phyloP scores from a whole-genome alignment of 768 basidiomycete species.

The Thelephora ganbajun region DNA sequence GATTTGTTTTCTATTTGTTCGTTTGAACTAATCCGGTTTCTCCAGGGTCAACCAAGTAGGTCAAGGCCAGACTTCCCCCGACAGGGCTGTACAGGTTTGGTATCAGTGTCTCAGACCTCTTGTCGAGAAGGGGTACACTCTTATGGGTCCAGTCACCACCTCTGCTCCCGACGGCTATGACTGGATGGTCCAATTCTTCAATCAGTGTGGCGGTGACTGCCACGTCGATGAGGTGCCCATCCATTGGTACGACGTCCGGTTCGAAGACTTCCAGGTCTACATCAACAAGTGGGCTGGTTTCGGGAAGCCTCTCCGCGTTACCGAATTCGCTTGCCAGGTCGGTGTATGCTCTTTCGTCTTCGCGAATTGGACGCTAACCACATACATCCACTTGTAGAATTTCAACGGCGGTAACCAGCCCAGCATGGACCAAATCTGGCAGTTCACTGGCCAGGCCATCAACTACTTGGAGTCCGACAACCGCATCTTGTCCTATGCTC shows the following conservation, averaged over 20 bases:
- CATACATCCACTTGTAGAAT: slow-evolving; percentile 24
- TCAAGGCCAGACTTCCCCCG: slow-evolving; percentile 50
- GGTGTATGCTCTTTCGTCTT: not conserved
- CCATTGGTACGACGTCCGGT: slow-evolving; percentile 55
- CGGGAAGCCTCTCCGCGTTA: slow-evolving; percentile 35
- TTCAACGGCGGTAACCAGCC: slow-evolving; percentile 35
- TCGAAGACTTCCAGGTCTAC: slow-evolving; percentile 37
- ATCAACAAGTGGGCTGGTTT: slow-evolving; percentile 30
- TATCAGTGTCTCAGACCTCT: slow-evolving; percentile 46
- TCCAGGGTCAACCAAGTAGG: slow-evolving; percentile 62
- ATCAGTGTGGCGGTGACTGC: slow-evolving; percentile 33
- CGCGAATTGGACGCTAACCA: not conserved
- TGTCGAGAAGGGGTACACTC: slow-evolving; percentile 34
- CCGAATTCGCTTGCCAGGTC: slow-evolving; percentile 61
- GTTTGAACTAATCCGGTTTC: slow-evolving; percentile 2
- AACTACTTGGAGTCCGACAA: slow-evolving; percentile 29
- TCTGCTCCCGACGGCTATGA: slow-evolving; percentile 37
- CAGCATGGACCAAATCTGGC: slow-evolving; percentile 23
- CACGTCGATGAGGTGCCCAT: slow-evolving; percentile 44
- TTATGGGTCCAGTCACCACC: slow-evolving; percentile 58
- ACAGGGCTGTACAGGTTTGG: slow-evolving; percentile 41
- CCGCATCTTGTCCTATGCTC: slow-evolving; percentile 31
- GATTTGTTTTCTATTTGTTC: slow-evolving; percentile 17
- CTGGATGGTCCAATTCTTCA: slow-evolving; percentile 62
- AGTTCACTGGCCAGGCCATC: slow-evolving; percentile 33